Percentiles rank a stretch among this genome's conserved stretches.
These are phyloP conservation scores for Canariomyces notabilis DNA, from an alignment of 2,329 filamentous ascomycete species.

Conservation along the genomic window DNA sequence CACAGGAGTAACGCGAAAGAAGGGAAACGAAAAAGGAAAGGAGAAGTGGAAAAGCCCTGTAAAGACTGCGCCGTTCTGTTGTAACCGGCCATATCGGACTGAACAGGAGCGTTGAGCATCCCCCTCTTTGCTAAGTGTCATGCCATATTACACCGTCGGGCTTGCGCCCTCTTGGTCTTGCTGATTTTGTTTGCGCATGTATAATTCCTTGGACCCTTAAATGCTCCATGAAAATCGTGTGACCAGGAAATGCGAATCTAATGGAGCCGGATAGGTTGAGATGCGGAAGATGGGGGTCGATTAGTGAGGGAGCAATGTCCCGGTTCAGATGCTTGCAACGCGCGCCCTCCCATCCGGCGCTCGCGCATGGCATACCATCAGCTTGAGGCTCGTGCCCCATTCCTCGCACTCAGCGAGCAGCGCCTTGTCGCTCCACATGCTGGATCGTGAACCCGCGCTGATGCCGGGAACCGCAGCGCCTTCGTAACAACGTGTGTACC, in stretches of 20 bases:
- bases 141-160: conserved; percentile 5
- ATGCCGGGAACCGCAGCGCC: conserved; percentile 48
- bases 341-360: conserved; percentile 56
- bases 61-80: conserved; percentile 18
- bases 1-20: not conserved
- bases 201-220: not conserved
- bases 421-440: conserved; percentile 74
- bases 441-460: conserved; percentile 40
- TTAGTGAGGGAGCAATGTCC: not conserved
- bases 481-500: conserved; percentile 93
- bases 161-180: conserved; percentile 22
- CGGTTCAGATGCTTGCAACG: conserved; percentile 45
- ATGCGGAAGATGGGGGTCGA: not conserved
- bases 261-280: not conserved
- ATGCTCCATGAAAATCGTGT: conserved; percentile 1
- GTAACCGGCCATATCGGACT: conserved; percentile 14
- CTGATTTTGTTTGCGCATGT: not conserved
- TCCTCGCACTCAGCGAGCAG: conserved; percentile 81
- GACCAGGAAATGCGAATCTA: not conserved
- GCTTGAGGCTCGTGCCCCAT: conserved; percentile 78
- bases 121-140: conserved; percentile 1
- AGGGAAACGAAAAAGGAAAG: conserved; percentile 4
- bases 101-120: no score
- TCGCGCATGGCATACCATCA: conserved; percentile 87
- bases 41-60: no score